Base-by-base conservation (phyloP, 2,329 filamentous ascomycete species). In the Zasmidium citrigriseum region DNA sequence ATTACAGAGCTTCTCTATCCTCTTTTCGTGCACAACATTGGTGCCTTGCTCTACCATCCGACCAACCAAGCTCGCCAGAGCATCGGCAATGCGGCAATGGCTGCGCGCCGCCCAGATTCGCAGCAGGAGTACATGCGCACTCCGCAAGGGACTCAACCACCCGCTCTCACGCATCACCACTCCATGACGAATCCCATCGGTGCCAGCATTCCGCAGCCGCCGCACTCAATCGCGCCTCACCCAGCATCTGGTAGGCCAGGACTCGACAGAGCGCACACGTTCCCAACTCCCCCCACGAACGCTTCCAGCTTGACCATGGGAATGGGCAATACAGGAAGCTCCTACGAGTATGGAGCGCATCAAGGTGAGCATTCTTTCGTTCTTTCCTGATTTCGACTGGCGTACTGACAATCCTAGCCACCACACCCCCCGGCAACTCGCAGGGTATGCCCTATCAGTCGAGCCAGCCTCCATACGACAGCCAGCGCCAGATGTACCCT, bases 21-120 rank as follows among this genome's bases (percentile, higher is more conserved):
- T 53, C 82, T 99, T 50, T 99, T 99, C 74, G 95, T 98, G 41
- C 93, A 98, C 77, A 96, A 98, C 77, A 98, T 98, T 72, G 91
- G 91, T 60, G 89, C 91, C 58, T 82, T 98, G 64, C 84, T 98
- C 51, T 98, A 97, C 75, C 93, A 98, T 73, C 93, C 95, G 0
- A 89, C 90, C 44, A 97, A 97, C 73, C 89, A 92, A 72, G 66
- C 91, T 89, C 67, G 69, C 48, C 92, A 88, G 75, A 91, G 96
- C 55, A 75, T 78, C 16, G 70, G 72, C 46, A 72, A 70, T 65
- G 77, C 76, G 63, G 75, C 77, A 48, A 93, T 96, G 86, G 89
- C 91, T 65, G 91, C 91, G 86, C 86, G 91, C 70, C 90, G 92
- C 72, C 73, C 75, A 62, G 74, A 64, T 14, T 59, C 61, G 18